Conservation (phyloP, 2,329 filamentous ascomycete genomes). For the Stemphylium lycopersici region DNA sequence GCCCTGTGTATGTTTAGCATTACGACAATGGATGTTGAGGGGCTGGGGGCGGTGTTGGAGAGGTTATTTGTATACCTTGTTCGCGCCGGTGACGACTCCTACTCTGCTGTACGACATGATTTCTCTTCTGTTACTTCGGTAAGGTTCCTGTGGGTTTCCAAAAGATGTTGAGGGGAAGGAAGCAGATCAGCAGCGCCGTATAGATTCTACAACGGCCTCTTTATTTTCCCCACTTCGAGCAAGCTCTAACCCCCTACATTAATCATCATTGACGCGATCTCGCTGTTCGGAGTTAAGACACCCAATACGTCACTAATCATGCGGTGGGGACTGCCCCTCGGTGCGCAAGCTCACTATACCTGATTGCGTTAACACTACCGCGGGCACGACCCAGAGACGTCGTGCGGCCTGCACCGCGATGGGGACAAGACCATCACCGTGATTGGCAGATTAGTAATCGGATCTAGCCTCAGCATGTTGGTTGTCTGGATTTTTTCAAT, state of each 20-base stretch:
- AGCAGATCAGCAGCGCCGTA: background rate
- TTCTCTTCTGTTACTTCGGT: background rate
- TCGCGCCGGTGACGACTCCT: conserved; percentile 62
- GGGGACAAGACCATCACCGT: background rate
- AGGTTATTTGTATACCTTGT: conserved; percentile 49
- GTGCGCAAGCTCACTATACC: background rate
- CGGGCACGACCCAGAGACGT: background rate
- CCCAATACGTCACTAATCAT: conserved; percentile 18
- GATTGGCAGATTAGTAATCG: background rate
- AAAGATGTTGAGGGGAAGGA: background rate
- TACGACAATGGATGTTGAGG: too few relatives aligned
- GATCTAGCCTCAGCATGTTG: background rate
- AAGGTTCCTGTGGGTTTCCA: too few relatives aligned
- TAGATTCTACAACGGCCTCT: background rate
- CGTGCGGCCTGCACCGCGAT: too few relatives aligned
- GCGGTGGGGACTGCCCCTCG: background rate
- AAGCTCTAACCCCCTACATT: background rate
- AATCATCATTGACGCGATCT: conserved; percentile 1
- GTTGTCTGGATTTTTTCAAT: background rate
- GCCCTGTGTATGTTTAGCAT: too few relatives aligned
- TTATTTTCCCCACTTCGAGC: background rate
- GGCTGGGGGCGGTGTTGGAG: too few relatives aligned
- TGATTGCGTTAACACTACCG: conserved; percentile 3
- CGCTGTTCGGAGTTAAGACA: conserved; percentile 8
- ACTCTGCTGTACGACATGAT: conserved; percentile 48